Conservation (phyloP, 345 rosid genomes). For the Gossypium arboreum region DNA sequence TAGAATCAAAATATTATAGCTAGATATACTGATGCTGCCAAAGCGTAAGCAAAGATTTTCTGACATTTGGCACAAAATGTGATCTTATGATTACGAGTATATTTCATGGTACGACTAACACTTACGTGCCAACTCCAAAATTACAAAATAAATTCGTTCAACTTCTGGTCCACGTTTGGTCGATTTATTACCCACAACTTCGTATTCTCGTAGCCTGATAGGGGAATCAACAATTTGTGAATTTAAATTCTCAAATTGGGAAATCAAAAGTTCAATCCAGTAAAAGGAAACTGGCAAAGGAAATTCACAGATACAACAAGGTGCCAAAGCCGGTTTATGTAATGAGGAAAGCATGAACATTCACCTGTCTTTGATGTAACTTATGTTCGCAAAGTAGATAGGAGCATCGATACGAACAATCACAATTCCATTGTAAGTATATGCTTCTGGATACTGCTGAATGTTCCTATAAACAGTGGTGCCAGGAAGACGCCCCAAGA, state of each 20-base stretch:
- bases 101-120: constrained; percentile 11
- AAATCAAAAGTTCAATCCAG: neutral
- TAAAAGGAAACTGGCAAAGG: neutral
- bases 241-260: neutral
- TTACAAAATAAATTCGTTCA: constrained; percentile 76
- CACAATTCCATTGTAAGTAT: constrained; percentile 90
- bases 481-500: constrained; percentile 98
- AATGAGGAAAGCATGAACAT: constrained; percentile 5
- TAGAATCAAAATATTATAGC: neutral
- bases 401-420: constrained; percentile 92
- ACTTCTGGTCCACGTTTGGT: constrained; percentile 76
- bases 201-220: constrained; percentile 85
- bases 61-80: neutral
- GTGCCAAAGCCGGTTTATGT: constrained; percentile 13
- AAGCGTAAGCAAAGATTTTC: neutral
- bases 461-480: constrained; percentile 90
- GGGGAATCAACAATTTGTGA: constrained; percentile 14
- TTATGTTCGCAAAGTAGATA: constrained; percentile 92
- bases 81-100: neutral
- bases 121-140: constrained; percentile 97
- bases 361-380: constrained; percentile 90
- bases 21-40: neutral
- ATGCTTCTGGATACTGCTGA: constrained; percentile 92
- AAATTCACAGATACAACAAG: neutral
- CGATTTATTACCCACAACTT: constrained; percentile 71